Conservation (phyloP, 306 rosid genomes). For the Sindora glabra region DNA sequence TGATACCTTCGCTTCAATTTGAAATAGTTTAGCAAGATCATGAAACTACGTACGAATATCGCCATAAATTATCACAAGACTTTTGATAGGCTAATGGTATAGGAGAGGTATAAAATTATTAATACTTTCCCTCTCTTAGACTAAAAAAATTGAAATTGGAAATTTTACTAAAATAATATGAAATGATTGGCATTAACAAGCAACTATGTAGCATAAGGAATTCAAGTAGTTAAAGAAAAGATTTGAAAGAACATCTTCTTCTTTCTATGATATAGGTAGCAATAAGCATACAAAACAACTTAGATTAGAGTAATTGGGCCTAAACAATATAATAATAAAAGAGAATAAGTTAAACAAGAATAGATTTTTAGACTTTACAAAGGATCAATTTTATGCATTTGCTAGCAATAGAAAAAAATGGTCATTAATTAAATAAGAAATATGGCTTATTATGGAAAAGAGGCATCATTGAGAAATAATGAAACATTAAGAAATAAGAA, state of each 20-base stretch:
- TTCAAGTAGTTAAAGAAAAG: neutral
- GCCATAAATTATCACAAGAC: constrained; percentile 98
- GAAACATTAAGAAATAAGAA: too few species aligned
- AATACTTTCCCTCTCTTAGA: constrained; percentile 7
- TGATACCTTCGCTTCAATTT: constrained; percentile 97
- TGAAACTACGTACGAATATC: constrained; percentile 99
- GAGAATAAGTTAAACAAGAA: neutral
- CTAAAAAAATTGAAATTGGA: neutral
- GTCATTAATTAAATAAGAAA: constrained; percentile 7
- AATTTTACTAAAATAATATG: too few species aligned
- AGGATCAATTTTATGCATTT: neutral
- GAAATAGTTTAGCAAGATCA: constrained; percentile 97
- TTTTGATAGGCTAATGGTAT: constrained; percentile 85
- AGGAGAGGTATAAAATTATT: constrained; percentile 16
- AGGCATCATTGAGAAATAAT: neutral
- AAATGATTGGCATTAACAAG: neutral
- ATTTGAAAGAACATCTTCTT: neutral
- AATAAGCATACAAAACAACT: neutral
- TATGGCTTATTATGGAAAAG: neutral
- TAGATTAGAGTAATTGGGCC: neutral
- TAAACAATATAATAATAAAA: constrained; percentile 9
- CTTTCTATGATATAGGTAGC: constrained; percentile 3
- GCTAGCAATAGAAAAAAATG: neutral
- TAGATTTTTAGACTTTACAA: neutral
- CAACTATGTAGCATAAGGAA: neutral